A percentile compares a stretch with the other conserved stretches of the same genome.
Conservation (phyloP, 2,329 filamentous ascomycete species). For the Penicillium decumbens region DNA sequence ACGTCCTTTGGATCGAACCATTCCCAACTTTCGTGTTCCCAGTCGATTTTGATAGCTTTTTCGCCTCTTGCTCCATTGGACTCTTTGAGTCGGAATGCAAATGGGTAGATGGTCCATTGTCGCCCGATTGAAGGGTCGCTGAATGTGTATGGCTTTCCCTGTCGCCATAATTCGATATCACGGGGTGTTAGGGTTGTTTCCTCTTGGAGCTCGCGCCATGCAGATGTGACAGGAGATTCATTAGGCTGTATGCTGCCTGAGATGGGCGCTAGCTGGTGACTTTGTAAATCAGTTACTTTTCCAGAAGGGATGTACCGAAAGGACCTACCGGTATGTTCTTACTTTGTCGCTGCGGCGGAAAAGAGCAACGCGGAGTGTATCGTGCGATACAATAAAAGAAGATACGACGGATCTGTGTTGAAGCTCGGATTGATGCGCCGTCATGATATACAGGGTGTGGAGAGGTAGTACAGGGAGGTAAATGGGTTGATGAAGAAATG, state of each 20-base stretch:
- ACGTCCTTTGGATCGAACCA: conserved; percentile 56
- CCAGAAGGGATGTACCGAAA: not conserved
- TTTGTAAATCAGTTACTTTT: conserved; percentile 25
- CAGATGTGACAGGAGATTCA: conserved; percentile 55
- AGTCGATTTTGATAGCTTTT: conserved; percentile 52
- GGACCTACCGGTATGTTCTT: conserved; percentile 53
- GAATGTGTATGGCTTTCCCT: conserved; percentile 58
- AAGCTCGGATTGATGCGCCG: conserved; percentile 10
- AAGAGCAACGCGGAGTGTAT: conserved; percentile 51
- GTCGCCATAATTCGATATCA: conserved; percentile 50
- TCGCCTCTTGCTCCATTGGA: conserved; percentile 34
- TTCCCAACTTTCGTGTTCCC: conserved; percentile 57
- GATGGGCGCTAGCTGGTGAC: conserved; percentile 56
- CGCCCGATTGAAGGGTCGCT: conserved; percentile 50
- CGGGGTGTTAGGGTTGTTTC: conserved; percentile 54
- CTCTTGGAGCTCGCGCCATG: conserved; percentile 59
- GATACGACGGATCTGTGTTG: conserved; percentile 41
- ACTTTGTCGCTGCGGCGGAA: conserved; percentile 59
- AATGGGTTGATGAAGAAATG: not conserved
- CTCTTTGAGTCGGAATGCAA: conserved; percentile 50
- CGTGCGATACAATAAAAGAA: conserved; percentile 40
- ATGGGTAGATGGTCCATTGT: conserved; percentile 61
- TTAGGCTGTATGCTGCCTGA: conserved; percentile 56
- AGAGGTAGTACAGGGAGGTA: not conserved
- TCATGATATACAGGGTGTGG: not conserved